Base-by-base conservation (phyloP, 805 yeast species). In the Metschnikowia cubensis region DNA sequence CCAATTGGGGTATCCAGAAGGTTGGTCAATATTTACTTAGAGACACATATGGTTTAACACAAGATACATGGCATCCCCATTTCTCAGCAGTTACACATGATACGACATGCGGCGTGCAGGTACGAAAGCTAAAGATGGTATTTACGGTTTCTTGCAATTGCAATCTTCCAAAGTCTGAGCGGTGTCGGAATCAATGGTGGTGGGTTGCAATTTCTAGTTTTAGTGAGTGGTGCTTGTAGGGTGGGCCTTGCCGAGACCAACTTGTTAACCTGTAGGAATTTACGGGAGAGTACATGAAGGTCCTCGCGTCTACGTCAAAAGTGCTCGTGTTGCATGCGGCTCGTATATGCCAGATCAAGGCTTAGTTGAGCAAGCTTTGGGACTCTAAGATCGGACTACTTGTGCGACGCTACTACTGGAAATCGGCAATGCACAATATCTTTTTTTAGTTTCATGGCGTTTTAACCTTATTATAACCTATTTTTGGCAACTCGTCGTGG, bases 241-340 rank as follows among this genome's bases (percentile, higher is more conserved):
- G 29, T 25, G 10, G 10, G 10, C 29, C 11, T 25, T 8, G 11
- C 29, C 29, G 29, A 25, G 29, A 11, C 29, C 11, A 11, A 25
- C n/a, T n/a, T 4, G n/a, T 7, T 33, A 33, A 14, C 18, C 14
- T 25, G 22, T n/a, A 25, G 36, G 15, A 42, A 34, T 42, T 33
- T 42, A 42, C 45, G 45, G 45, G 37, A 15, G 8, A n/a, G 45
- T 42, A 42, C 45, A 42, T 33, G 45, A n/a, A 42, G 15, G 29
- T 7, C 45, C 31, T 20, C 45, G 45, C 45, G 45, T 31, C 25
- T 42, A 33, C 45, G 36, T 42, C 45, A 22, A 15, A 42, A 11
- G n/a, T 21, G 25, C 45, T 32, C 44, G 29, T 20, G 14, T 42
- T 42, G 34, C 45, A 42, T 33, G 45, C 37, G 15, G 17, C 18